Conservation (phyloP, 2,329 filamentous ascomycete genomes). For the Hypoxylon sp. region DNA sequence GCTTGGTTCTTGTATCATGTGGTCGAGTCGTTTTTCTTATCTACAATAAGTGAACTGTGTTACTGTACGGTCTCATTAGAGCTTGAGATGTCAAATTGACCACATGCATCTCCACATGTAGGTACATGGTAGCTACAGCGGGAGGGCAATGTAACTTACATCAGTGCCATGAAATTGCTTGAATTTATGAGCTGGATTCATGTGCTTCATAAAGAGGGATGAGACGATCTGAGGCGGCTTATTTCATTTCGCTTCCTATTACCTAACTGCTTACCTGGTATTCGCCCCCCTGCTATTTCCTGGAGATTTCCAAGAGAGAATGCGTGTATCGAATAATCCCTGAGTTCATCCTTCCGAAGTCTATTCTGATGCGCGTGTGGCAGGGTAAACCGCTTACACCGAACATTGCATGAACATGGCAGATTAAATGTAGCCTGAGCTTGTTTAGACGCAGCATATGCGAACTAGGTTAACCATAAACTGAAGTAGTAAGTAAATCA, state of each 20-base stretch:
- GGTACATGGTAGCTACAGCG: too few species aligned
- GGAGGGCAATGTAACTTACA: too few species aligned
- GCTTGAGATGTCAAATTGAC: too few species aligned
- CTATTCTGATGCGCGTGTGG: not conserved
- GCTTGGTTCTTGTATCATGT: not conserved
- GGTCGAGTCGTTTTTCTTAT: not conserved
- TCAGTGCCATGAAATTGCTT: too few species aligned
- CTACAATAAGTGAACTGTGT: not conserved
- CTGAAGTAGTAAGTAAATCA: not conserved
- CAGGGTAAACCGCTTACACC: conserved; percentile 11
- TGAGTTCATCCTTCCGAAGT: not conserved
- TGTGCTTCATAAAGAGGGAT: not conserved
- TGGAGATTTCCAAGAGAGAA: not conserved
- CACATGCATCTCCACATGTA: too few species aligned
- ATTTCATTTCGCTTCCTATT: not conserved
- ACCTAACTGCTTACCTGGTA: not conserved
- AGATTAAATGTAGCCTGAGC: not conserved
- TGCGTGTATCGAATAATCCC: not conserved
- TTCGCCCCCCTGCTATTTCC: not conserved
- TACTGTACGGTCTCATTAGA: not conserved
- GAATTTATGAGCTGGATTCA: too few species aligned
- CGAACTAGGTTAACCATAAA: not conserved
- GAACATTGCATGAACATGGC: conserved; percentile 7
- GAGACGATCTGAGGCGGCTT: not conserved
- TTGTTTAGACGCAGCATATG: not conserved